These are phyloP conservation scores for Gardenia jasminoides DNA, from an alignment of 257 asterid species.

Conservation along the genomic window DNA sequence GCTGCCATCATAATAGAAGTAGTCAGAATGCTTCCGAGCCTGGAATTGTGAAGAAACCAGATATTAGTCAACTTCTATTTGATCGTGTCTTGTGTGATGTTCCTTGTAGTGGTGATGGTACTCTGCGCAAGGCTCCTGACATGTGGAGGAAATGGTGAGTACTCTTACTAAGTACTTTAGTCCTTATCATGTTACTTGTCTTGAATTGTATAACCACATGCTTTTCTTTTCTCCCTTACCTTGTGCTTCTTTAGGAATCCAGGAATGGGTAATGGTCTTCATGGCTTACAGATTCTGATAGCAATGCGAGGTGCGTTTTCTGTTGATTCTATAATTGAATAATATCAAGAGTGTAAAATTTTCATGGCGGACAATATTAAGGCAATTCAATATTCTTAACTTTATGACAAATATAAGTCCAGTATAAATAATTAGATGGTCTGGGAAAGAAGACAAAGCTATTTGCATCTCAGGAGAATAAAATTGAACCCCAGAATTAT, in stretches of 20 bases:
- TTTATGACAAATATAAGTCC: not conserved
- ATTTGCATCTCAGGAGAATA: not conserved
- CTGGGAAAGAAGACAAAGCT: not conserved
- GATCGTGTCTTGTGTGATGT: slow-evolving; percentile 99
- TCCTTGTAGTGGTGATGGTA: slow-evolving; percentile 99
- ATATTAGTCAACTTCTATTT: slow-evolving; percentile 71
- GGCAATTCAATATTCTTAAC: not conserved
- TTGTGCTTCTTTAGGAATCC: slow-evolving; percentile 53
- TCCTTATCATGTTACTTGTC: slow-evolving; percentile 5
- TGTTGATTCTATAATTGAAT: slow-evolving; percentile 10
- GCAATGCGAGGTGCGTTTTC: slow-evolving; percentile 81
- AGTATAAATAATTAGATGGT: not conserved
- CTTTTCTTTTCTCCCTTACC: not conserved
- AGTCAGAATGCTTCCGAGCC: slow-evolving; percentile 35
- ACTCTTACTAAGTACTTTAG: slow-evolving; percentile 12
- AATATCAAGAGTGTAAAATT: not conserved
- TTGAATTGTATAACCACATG: slow-evolving; percentile 9
- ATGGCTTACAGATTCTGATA: slow-evolving; percentile 91
- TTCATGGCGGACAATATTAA: not conserved
- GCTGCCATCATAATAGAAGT: slow-evolving; percentile 65
- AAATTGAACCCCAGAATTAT: not conserved
- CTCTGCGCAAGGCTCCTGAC: slow-evolving; percentile 98
- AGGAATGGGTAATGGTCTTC: slow-evolving; percentile 90
- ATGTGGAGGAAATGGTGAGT: slow-evolving; percentile 95
- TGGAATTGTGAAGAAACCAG: slow-evolving; percentile 41